Evolutionary conservation across 345 rosid species (phyloP).

Genomic region (Syzygium aromaticum): DNA sequence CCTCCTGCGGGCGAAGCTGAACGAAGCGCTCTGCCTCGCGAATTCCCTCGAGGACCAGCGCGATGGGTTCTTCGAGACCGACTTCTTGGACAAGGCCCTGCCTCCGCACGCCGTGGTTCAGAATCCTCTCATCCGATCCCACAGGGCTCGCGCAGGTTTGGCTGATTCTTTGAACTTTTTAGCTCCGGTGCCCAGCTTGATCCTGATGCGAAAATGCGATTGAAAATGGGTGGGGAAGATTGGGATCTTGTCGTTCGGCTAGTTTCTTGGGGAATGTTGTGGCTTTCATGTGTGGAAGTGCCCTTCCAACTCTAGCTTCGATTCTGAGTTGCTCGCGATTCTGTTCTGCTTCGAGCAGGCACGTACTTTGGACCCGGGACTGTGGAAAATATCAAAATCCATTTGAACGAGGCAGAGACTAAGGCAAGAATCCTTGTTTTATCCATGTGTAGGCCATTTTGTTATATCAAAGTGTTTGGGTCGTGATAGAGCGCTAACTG

Average conservation of each 20-base stretch:
- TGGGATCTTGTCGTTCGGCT: background rate
- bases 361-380: conserved; percentile 84
- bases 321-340: background rate
- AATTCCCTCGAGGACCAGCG: conserved; percentile 94
- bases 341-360: conserved; percentile 25
- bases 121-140: conserved; percentile 60
- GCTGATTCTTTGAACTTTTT: background rate
- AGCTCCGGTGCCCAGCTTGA: background rate
- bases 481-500: background rate
- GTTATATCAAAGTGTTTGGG: background rate
- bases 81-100: conserved; percentile 59
- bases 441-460: background rate
- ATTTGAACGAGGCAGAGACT: conserved; percentile 48
- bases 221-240: background rate
- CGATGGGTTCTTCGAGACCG: conserved; percentile 60
- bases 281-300: background rate
- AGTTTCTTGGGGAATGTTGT: background rate
- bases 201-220: background rate
- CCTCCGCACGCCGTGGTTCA: conserved; percentile 80
- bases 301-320: background rate
- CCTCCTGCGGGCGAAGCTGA: conserved; percentile 72
- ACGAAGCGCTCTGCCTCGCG: conserved; percentile 85
- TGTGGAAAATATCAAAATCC: conserved; percentile 51
- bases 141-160: conserved; percentile 61
- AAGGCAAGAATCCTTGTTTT: conserved; percentile 37